Conservation (phyloP, 2,329 filamentous ascomycete genomes). For the Talaromyces sp. region DNA sequence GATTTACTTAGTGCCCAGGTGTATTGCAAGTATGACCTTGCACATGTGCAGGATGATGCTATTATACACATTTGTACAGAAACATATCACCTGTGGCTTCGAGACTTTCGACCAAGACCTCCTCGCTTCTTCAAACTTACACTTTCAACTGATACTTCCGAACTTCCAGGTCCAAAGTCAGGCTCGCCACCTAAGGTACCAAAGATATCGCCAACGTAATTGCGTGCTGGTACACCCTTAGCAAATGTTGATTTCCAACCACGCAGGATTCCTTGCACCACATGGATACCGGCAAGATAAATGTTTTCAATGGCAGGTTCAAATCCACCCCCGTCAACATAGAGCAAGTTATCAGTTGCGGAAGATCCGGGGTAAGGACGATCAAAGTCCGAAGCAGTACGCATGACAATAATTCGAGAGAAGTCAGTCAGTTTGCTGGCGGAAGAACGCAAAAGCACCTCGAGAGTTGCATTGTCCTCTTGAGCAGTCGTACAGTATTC, state of each 20-base stretch:
- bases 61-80: too few relatives aligned
- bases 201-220: slow-evolving; percentile 74
- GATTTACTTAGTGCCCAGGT: too few relatives aligned
- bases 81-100: slow-evolving; percentile 8
- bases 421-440: slow-evolving; percentile 65
- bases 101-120: slow-evolving; percentile 5
- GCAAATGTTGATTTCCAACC: slow-evolving; percentile 64
- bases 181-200: slow-evolving; percentile 67
- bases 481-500: slow-evolving; percentile 72
- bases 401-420: slow-evolving; percentile 67
- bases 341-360: slow-evolving; percentile 62
- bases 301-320: slow-evolving; percentile 66
- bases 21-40: too few relatives aligned
- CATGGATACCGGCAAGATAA: slow-evolving; percentile 65
- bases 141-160: slow-evolving; percentile 20
- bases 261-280: slow-evolving; percentile 64
- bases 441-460: slow-evolving; percentile 64
- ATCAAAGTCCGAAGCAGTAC: slow-evolving; percentile 72
- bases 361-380: slow-evolving; percentile 63
- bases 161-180: slow-evolving; percentile 58
- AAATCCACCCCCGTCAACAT: slow-evolving; percentile 65
- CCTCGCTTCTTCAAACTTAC: slow-evolving; percentile 25
- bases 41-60: too few relatives aligned
- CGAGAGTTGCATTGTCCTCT: slow-evolving; percentile 71
- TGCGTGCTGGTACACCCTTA: slow-evolving; percentile 59